Evolutionary conservation across 2,329 filamentous ascomycete genomes (phyloP), one percentile per base, ranked within the genome.

Genomic region (Corniculantispora saksenae): DNA sequence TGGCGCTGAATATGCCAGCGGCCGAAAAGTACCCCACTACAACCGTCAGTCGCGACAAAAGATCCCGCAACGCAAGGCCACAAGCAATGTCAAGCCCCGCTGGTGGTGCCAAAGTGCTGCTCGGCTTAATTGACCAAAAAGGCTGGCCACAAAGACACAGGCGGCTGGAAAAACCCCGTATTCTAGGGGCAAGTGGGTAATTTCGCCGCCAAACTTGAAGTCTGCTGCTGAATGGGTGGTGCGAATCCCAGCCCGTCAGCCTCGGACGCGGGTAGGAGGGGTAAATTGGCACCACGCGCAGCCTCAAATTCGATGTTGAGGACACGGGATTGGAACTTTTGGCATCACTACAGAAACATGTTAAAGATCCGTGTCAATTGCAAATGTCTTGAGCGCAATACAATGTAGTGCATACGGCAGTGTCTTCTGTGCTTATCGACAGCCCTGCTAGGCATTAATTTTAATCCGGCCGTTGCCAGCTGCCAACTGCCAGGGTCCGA

Each of bases 401-500:
- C 8, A 40, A 25, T n/a, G 21, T 13, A 13, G 21, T 19, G 15
- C 38, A 25, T 19, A 23, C 0, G n/a, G 29, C 53, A 56, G 9
- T 13, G 21, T 51, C 17, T 43, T 3, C 38, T 43, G 38, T 43
- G 38, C 38, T 43, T 32, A 19, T 43, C 17, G 38, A 43, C 12
- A 4, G 38, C 29, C 47, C 29, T 32, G 21, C 45, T 6, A 5
- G 7, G 59, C 50, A 61, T 53, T 45, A 61, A 53, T 47, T 61
- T 54, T 61, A 45, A 61, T 54, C 59, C 48, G 48, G 48, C 38
- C 48, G 59, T 17, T 43, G 59, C 35, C 58, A 53, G 23, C 47
- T 29, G 32, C 32, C 29, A 25, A 27, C 19, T 59, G 43, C 56
- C 29, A 25, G 43, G 25, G 25, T 45, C 17, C 29, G 50, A 53